Evolutionary conservation across 2,329 filamentous ascomycete genomes (phyloP).

Genomic region (Ascochyta viciae-villosae): DNA sequence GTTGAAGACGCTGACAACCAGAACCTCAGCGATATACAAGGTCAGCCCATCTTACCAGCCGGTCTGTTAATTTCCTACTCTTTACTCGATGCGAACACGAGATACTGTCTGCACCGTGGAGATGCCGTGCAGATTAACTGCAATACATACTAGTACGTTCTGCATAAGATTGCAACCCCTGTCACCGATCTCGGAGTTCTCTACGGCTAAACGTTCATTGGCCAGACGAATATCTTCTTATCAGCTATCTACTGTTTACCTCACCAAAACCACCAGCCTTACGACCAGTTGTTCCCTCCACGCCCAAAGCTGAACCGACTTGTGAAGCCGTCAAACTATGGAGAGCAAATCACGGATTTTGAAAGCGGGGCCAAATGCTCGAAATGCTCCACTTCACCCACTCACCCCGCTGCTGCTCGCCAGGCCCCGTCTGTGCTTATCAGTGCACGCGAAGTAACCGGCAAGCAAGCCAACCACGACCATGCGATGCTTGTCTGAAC

Average conservation of each 20-base stretch:
- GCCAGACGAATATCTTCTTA: conserved; percentile 22
- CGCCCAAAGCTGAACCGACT: conserved; percentile 19
- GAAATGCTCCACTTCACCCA: conserved; percentile 14
- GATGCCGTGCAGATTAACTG: neutral
- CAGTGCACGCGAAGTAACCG: conserved; percentile 24
- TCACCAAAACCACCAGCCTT: conserved; percentile 24
- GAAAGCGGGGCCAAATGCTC: neutral
- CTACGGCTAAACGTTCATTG: conserved; percentile 19
- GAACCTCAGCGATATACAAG: neutral
- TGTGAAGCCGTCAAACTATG: neutral
- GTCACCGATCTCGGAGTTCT: conserved; percentile 16
- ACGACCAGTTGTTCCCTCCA: conserved; percentile 17
- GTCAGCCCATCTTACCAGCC: neutral
- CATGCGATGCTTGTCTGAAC: neutral
- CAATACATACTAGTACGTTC: neutral
- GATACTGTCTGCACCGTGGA: conserved; percentile 2
- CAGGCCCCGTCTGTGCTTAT: conserved; percentile 24
- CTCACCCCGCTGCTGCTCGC: conserved; percentile 17
- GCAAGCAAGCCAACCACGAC: conserved; percentile 7
- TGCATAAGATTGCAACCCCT: conserved; percentile 10
- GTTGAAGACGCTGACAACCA: neutral
- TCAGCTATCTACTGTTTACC: conserved; percentile 33
- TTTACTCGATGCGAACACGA: conserved; percentile 11
- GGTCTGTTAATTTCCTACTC: neutral
- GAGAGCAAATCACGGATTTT: conserved; percentile 19